Evolutionary conservation across 2,329 filamentous ascomycete species (phyloP), one percentile per base, ranked within the genome.

Genomic region (Capronia coronata): DNA sequence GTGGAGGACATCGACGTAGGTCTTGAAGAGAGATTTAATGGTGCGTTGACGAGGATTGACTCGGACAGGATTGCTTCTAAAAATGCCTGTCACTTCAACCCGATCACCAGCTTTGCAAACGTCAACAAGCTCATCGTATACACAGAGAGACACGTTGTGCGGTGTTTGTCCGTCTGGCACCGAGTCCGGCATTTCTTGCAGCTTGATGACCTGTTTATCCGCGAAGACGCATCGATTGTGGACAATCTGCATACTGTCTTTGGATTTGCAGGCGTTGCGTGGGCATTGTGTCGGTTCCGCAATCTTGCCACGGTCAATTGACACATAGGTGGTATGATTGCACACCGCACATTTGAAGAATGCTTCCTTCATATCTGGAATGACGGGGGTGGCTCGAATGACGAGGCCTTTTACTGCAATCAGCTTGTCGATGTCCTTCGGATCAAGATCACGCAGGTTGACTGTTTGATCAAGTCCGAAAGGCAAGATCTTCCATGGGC

Each of bases 301-400:
- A 62, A 98, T 98, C 72, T 91, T 93, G 67, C 94, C 93, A 63
- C 93, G 85, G 65, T 98, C 93, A 62, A 98, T 85, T 49, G 89
- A 86, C 47, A 96, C 88, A 56, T 86, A 87, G 54, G 94, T 81
- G 2, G 87, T 91, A 68, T 96, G 88, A 62, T 89, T 88, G 70
- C 93, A 98, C 21, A 91, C 81, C 51, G 88, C 87, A 71, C 93
- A 98, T 56, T 87, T 86, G 79, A 98, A 98, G 71, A 95, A 96
- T 0, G 93, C 93, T 65, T 95, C 87, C 71, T 94, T 96, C 94
- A 98, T 98, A 62, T 98, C 93, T 0, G 93, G 93, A 57, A 98
- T 97, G 58, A 98, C 87, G 0, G 93, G 89, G 0, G 93, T 97
- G 2, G 93, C 86, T 55, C 93, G 83, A 63, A 98, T 98, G 53